Evolutionary conservation across 768 basidiomycete genomes (phyloP), one percentile per base, ranked within the genome.

Genomic region (Cystofilobasidium capitatum): DNA sequence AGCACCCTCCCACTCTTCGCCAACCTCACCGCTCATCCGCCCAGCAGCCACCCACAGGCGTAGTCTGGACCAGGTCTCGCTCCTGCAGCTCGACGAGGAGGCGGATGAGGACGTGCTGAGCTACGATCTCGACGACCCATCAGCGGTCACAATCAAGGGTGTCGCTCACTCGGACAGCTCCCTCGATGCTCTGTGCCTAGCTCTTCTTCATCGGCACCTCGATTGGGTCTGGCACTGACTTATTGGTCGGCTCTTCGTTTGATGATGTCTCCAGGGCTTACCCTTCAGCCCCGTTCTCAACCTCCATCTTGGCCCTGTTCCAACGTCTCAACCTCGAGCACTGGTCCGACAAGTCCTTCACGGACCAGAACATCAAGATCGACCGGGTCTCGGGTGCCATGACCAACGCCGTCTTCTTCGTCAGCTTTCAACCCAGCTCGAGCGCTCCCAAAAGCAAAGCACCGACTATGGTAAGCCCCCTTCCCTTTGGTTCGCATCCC

Each of bases 381-480:
- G 81, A 81, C 74, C 92, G 88, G 75, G 87, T 93, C 29, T 90
- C 92, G 9, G 93, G 94, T 12, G 87, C 90, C 14, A 78, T 97
- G 71, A 99, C 94, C 47, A 99, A 99, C 77, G 88, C 89, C 64
- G 91, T 99, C 64, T 98, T 90, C 79, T 99, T 98, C 78, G 87
- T 97, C 63, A 89, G 92, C 13, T 91, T 45, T 31, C 24, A 47
- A 24, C 63, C 49, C 49, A 57, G 37, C 39, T 16, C 49, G 63
- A 57, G 26, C n/a, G 44, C 36, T 24, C 39, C 61, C 22, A 17
- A 29, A 22, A 40, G 40, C 16, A 54, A 68, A 8, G 66, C 66
- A 16, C 66, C 66, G 4, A 68, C 66, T 20, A 26, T 68, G n/a
- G 66, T 68, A 33, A 26, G 66, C 63, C n/a, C 7, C 20, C 17